Evolutionary conservation across 2,329 filamentous ascomycete genomes (phyloP), one percentile per base, ranked within the genome.

Genomic region (Geosmithia morbida): DNA sequence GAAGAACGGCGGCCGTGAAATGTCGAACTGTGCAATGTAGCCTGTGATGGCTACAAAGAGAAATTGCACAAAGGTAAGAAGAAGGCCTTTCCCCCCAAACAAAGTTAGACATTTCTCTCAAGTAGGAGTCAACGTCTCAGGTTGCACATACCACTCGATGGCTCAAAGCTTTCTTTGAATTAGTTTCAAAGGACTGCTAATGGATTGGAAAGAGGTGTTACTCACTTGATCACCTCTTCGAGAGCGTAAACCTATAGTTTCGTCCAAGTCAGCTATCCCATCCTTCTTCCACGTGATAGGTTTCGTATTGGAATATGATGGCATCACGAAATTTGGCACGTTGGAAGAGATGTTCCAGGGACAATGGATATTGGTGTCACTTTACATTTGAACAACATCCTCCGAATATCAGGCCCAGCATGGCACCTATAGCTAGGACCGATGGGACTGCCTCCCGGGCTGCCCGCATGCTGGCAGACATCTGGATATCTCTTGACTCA

Each of bases 321-420:
- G 33, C 14, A 16, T 37, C 14, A 37, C 13, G 11, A 13, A 7
- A 37, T 13, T 37, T 37, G 33, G 11, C 11, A 16, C 11, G 14
- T 13, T 37, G 33, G 11, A 11, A 37, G 6, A 37, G 14, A 11
- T 13, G 8, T 13, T 33, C 10, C 18, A 29, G 8, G 43, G 30
- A 26, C 8, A 26, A 26, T 19, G 22, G 17, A 43, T 22, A 16
- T n/a, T 7, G 39, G 16, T 10, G 29, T 29, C 42, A 45, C 19
- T 79, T 65, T 69, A 89, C 89, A 73, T 95, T 95, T 37, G 87
- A 87, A 67, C 89, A 95, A 61, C 88, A 95, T 29, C 92, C 92
- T 46, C 92, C 92, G 63, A 98, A 96, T 50, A 98, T 97, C 54
- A 97, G 75, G 46, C 74, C 74, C 49, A 90, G 73, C 75, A 94